Conservation (phyloP, 768 basidiomycete species). For the Galerina marginata region DNA sequence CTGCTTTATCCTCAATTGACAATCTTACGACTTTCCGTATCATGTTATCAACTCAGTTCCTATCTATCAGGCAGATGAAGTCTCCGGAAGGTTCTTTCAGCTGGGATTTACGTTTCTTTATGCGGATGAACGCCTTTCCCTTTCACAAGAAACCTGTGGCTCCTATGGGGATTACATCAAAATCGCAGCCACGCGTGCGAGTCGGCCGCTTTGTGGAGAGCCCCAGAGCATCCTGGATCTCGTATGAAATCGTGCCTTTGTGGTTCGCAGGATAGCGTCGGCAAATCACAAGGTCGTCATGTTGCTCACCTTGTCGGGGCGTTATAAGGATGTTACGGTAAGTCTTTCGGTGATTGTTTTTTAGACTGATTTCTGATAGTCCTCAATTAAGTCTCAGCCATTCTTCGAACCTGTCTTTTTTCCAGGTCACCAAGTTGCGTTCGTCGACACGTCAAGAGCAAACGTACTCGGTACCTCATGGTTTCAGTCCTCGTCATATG, state of each 20-base stretch:
- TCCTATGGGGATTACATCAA: constrained; percentile 14
- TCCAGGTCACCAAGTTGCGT: no score
- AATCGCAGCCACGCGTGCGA: constrained; percentile 18
- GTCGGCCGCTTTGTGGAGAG: constrained; percentile 11
- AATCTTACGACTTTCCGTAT: no score
- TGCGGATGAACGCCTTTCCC: constrained; percentile 8
- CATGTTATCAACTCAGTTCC: no score
- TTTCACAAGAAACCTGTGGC: constrained; percentile 4
- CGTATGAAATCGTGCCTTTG: background rate
- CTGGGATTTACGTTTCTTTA: constrained; percentile 14
- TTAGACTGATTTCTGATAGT: no score
- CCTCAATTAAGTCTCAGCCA: no score
- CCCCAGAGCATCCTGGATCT: background rate
- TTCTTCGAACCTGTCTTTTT: no score
- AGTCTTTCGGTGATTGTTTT: no score
- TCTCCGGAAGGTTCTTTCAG: no score
- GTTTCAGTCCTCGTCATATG: constrained; percentile 9
- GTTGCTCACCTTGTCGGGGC: background rate
- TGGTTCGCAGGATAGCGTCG: background rate
- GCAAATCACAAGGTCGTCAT: background rate
- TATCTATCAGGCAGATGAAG: no score
- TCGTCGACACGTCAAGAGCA: no score
- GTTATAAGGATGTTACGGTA: background rate
- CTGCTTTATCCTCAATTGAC: no score
- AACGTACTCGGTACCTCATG: no score